Conservation (phyloP, 2,329 filamentous ascomycete species). For the Fusarium dlaminii region DNA sequence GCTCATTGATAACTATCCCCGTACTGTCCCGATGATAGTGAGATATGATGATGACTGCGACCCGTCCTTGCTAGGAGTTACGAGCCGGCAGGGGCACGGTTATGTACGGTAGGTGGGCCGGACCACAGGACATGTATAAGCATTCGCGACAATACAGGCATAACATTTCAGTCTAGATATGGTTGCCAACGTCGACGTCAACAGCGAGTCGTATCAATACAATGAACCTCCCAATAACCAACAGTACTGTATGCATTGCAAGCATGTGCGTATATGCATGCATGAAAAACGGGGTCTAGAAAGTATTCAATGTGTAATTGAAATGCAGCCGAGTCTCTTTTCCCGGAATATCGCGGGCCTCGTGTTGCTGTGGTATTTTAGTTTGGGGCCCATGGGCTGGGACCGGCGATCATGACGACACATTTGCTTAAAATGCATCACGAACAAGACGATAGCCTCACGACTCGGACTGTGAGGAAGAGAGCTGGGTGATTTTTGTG, state of each 20-base stretch:
- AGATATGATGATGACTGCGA: slow-evolving; percentile 2
- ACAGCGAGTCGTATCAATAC: background rate
- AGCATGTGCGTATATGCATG: background rate
- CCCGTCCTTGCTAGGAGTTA: background rate
- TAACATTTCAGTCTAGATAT: background rate
- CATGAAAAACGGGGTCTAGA: slow-evolving; percentile 4
- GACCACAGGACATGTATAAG: background rate
- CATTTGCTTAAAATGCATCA: slow-evolving; percentile 10
- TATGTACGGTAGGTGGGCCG: slow-evolving; percentile 16
- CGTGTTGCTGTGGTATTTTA: slow-evolving; percentile 14
- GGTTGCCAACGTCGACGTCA: background rate
- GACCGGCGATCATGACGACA: slow-evolving; percentile 42
- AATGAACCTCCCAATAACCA: background rate
- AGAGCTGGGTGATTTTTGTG: background rate
- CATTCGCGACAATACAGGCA: background rate
- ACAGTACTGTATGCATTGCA: background rate
- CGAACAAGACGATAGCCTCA: slow-evolving; percentile 1
- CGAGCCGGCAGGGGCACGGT: slow-evolving; percentile 13
- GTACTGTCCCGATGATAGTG: slow-evolving; percentile 32
- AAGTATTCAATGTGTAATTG: slow-evolving; percentile 13
- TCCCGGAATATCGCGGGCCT: slow-evolving; percentile 23
- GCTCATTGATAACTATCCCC: slow-evolving; percentile 10
- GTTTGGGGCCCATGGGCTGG: slow-evolving; percentile 1
- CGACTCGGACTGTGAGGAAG: background rate
- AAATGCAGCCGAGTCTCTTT: slow-evolving; percentile 19